Evolutionary conservation across 495 filamentous ascomycete genomes (phyloP), one percentile per base, ranked within the genome.

Genomic region (Penicillium crystallinum): DNA sequence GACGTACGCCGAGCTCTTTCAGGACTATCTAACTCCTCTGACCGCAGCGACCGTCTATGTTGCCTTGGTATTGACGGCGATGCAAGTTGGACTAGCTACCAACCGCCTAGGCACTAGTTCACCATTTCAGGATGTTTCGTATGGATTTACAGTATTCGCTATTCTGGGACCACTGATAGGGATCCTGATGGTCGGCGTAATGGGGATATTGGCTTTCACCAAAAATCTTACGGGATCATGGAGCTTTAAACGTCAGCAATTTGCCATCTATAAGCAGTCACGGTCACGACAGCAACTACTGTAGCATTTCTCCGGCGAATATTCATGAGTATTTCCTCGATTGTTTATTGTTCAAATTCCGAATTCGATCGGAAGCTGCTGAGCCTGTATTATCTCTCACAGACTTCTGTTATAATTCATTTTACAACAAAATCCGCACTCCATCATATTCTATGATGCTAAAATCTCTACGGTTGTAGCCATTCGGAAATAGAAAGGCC

Each of bases 1-100:
- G 8, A 46, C 31, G 17, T 63, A 61, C 21, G 27, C 33, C 10
- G 58, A 51, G 27, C 29, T 67, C 2, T 67, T 81, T 39, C 60
- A 60, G 8, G 69, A 77, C 9, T 78, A 81, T 46, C 69, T 81
- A 25, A 64, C 68, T 1, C 67, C 70, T 56, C 37, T 84, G 0
- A 62, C 73, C 0, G 59, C 70, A 5, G 62, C 65, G 1, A 68
- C 76, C 7, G 71, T 75, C 8, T 84, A 79, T 51, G 61, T 83
- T 18, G 74, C 68, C n/a, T 58, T 83, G 8, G 75, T 81, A 5
- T 63, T 84, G 46, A 72, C 75, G 0, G 81, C 80, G 23, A 78
- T 85, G 74, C 81, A 84, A 55, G 81, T 83, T 35, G 82, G 81
- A 0, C 64, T 81, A 0, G 72, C 68, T 6, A 77, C 77, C 0